Evolutionary conservation across 1,139 yeast species (phyloP).

Genomic region (Suhomyces bribrorum): DNA sequence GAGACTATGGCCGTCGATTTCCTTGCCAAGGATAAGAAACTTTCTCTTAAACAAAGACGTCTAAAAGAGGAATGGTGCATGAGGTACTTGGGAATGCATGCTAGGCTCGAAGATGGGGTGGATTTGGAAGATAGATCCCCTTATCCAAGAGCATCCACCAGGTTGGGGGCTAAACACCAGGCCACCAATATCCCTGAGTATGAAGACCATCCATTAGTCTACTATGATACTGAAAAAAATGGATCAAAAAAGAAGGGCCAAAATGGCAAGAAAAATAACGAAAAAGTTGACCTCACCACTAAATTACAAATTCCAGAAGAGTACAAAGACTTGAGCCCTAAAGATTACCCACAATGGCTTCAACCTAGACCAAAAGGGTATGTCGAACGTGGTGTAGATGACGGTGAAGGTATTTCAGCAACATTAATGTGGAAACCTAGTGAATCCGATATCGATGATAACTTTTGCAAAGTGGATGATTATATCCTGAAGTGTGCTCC

Average conservation of each 20-base stretch:
- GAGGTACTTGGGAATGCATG: conserved; percentile 77
- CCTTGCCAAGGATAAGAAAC: conserved; percentile 42
- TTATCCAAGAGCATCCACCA: conserved; percentile 78
- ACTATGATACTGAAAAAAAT: conserved; percentile 51
- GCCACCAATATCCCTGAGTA: conserved; percentile 66
- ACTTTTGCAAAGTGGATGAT: conserved; percentile 44
- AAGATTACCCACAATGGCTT: conserved; percentile 70
- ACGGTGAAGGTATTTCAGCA: conserved; percentile 53
- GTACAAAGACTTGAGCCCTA: conserved; percentile 39
- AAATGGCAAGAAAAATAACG: conserved; percentile 11
- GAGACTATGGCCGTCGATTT: conserved; percentile 62
- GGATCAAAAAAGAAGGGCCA: conserved; percentile 19
- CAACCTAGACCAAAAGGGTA: conserved; percentile 80
- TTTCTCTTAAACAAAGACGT: conserved; percentile 50
- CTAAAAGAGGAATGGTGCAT: conserved; percentile 74
- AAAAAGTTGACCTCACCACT: conserved; percentile 18
- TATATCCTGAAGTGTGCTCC: conserved; percentile 59
- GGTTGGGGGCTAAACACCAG: conserved; percentile 77
- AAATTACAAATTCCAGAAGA: conserved; percentile 51
- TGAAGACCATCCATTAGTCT: conserved; percentile 66
- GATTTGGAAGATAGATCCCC: conserved; percentile 77
- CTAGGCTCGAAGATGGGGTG: conserved; percentile 74
- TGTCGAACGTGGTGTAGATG: conserved; percentile 82
- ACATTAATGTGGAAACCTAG: conserved; percentile 67
- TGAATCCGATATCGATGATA: conserved; percentile 31